Evolutionary conservation across 2,329 filamentous ascomycete species (phyloP), one percentile per base, ranked within the genome.

Genomic region (Sporothrix inflata): DNA sequence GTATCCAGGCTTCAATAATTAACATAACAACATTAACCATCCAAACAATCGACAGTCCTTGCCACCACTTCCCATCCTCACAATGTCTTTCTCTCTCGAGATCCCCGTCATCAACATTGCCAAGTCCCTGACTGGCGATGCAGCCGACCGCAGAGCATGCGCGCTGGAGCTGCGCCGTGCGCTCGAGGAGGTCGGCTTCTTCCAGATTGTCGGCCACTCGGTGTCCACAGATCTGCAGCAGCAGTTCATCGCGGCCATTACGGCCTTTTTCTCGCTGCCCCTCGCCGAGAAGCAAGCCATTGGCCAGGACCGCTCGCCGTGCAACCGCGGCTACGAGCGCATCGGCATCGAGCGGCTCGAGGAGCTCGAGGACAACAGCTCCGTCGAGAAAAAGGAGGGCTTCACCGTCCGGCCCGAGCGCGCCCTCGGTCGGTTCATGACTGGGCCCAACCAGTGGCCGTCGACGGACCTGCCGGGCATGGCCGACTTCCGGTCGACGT

Each of bases 141-240:
- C 71, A 65, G 78, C 77, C 1, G 77, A 76, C 19, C 57, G 57
- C 27, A 65, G 51, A 21, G 57, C 57, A 1, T 71, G 57, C 21
- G 69, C 69, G 6, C 21, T 53, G 11, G 69, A 53, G 34, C 57
- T 71, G 57, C 72, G 75, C 73, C 42, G 70, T 73, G 21, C 78
- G 75, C 9, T 80, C 8, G 53, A 70, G 40, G 53, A 70, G 16
- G 68, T 70, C 16, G 69, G 81, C 4, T 81, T 82, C 73, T 79
- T 82, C 73, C 79, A 81, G 73, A 78, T 82, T 9, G 73, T 77
- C 8, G 79, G 79, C 49, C 80, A 82, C 72, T 75, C 75, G 19
- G 75, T 82, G n/a, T 47, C 77, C 1, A 49, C 70, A 1, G 73
- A 75, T 8, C 74, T 80, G 27, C 79, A 79, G 49, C 30, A 72